Base-by-base conservation (phyloP, 2,329 filamentous ascomycete genomes). In the Ceratocystis lukuohia region DNA sequence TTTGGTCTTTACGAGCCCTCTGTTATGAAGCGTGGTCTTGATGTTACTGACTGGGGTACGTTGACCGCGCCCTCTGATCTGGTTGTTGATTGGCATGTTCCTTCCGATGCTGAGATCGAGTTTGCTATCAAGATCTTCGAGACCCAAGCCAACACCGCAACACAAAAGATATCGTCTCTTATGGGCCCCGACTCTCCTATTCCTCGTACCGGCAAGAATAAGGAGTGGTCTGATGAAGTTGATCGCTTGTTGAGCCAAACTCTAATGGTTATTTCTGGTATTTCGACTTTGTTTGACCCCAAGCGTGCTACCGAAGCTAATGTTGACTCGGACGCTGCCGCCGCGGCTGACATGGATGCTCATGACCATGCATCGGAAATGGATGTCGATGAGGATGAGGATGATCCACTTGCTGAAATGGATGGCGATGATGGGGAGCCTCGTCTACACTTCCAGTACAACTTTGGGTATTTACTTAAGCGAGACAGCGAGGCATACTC, bases 211-310 rank as follows among this genome's bases (percentile, higher is more conserved):
- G 94, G 94, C 46, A 96, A 93, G 74, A 95, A 96, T 71, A 99
- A 97, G 76, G 93, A 96, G 72, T 99, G 94, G 94, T 96, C 93
- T 0, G 94, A 99, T 74, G 95, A 99, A 74, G 88, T 97, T 33
- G 93, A 91, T 1, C 82, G 94, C 66, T 91, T 96, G 70, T 81
- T 99, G 66, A 89, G 93, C 12, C 86, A 96, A 64, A 80, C 99
- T 15, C 83, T 93, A 37, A 81, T 99, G n/a, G 85, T 96, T 57
- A 85, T 96, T 30, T 95, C 93, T 2, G 94, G 94, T 65, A 86
- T 96, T 67, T 92, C 93, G 6, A 87, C 89, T 1, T 80, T 99
- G 10, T 97, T 99, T 73, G 91, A 96, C 72, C 86, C 91, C 0
- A 83, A 85, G 71, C 84, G 86, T 20, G 86, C 87, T 3, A 87